Evolutionary conservation across 805 yeast species (phyloP).

Genomic region (Lipomyces yamadae): DNA sequence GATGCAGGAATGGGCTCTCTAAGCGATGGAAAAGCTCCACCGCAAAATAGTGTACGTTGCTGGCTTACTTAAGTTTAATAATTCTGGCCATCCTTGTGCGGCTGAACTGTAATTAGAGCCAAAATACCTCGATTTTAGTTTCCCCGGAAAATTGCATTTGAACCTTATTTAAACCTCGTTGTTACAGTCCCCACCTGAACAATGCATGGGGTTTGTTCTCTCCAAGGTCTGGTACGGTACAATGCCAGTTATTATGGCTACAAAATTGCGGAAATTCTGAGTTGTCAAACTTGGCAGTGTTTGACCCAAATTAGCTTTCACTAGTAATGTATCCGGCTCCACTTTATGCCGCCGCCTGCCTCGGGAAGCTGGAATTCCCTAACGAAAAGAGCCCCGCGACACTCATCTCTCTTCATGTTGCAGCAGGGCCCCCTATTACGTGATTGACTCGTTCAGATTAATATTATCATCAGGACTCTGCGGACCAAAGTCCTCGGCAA

Average conservation of each 20-base stretch:
- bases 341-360: background rate
- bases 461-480: background rate
- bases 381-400: background rate
- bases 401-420: background rate
- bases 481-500: background rate
- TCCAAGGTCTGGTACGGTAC: background rate
- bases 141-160: background rate
- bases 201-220: background rate
- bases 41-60: background rate
- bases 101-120: background rate
- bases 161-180: background rate
- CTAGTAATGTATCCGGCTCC: background rate
- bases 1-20: too few relatives aligned
- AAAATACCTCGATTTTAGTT: background rate
- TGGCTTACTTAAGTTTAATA: background rate
- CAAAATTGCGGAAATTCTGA: fast-evolving
- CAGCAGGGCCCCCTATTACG: background rate
- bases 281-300: background rate
- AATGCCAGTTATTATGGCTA: background rate
- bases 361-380: background rate
- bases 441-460: background rate
- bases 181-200: background rate
- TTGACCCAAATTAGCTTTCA: background rate
- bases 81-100: background rate
- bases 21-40: too few relatives aligned